Evolutionary conservation across 192 early-diverging fungal genomes (phyloP).

Genomic region (Oehlia diaphana): DNA sequence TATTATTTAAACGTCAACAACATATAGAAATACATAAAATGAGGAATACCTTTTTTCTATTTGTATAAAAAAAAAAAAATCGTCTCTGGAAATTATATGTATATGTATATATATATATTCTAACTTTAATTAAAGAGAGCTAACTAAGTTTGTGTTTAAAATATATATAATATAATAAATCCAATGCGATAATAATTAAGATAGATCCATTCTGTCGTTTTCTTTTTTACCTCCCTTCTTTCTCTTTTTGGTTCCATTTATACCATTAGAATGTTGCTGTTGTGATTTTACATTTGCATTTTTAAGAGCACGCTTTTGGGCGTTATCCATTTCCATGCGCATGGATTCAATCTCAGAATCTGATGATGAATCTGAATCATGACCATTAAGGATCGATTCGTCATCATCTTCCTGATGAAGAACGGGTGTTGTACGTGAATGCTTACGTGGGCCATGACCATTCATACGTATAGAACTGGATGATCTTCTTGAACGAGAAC

Average conservation of each 20-base stretch:
- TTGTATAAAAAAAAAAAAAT: not conserved
- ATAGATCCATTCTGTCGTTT: constrained; percentile 18
- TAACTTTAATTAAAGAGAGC: not conserved
- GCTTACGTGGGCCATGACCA: not conserved
- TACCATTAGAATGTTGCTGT: not conserved
- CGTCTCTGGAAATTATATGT: not conserved
- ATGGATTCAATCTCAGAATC: constrained; percentile 16
- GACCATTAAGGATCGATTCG: not conserved
- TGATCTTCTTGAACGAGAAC: not conserved
- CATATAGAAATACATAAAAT: not conserved
- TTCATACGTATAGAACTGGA: constrained; percentile 2
- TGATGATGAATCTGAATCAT: constrained; percentile 17
- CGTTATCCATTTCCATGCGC: constrained; percentile 21
- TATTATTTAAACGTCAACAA: not conserved
- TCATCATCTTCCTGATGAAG: constrained; percentile 4
- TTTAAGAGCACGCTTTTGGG: not conserved
- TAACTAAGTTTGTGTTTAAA: not conserved
- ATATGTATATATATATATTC: not conserved
- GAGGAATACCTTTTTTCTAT: not conserved
- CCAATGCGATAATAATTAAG: not conserved
- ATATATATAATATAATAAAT: not conserved
- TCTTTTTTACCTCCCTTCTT: constrained; percentile 3
- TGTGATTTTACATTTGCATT: not conserved
- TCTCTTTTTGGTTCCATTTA: not conserved
- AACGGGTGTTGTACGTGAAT: not conserved